Evolutionary conservation across 2,329 filamentous ascomycete genomes (phyloP).

Genomic region (Hymenoscyphus infarciens): DNA sequence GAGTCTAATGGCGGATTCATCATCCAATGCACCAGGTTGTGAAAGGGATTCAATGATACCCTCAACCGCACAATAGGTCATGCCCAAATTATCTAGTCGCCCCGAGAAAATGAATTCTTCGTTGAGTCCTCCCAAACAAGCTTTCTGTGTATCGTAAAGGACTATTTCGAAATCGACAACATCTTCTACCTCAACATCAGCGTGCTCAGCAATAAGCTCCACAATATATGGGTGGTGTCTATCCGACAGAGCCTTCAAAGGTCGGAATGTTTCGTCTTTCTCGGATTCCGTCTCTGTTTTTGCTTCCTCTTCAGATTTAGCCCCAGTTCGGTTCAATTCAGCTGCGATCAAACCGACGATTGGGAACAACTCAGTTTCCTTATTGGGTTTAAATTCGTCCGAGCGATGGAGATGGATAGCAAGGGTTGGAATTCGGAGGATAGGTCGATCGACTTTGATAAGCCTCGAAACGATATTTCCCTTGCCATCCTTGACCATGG

Average conservation of each 20-base stretch:
- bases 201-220: conserved; percentile 77
- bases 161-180: conserved; percentile 93
- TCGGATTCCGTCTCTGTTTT: conserved; percentile 37
- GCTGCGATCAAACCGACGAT: conserved; percentile 84
- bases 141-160: conserved; percentile 94
- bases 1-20: conserved; percentile 81
- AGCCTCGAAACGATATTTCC: conserved; percentile 78
- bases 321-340: conserved; percentile 72
- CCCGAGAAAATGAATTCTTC: conserved; percentile 95
- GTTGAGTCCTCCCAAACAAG: conserved; percentile 81
- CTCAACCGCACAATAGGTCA: conserved; percentile 89
- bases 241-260: conserved; percentile 72
- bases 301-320: conserved; percentile 35
- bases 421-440: conserved; percentile 87
- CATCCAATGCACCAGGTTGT: conserved; percentile 60
- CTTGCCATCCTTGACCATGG: conserved; percentile 71
- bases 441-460: conserved; percentile 84
- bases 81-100: conserved; percentile 92
- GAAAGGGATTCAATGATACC: conserved; percentile 78
- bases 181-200: conserved; percentile 64
- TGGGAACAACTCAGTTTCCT: conserved; percentile 92
- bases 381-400: conserved; percentile 87
- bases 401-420: conserved; percentile 91
- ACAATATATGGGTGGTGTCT: conserved; percentile 88
- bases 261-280: conserved; percentile 57